Base-by-base conservation (phyloP, 1,284 basidiomycete species). In the Leccinum pachyderme region DNA sequence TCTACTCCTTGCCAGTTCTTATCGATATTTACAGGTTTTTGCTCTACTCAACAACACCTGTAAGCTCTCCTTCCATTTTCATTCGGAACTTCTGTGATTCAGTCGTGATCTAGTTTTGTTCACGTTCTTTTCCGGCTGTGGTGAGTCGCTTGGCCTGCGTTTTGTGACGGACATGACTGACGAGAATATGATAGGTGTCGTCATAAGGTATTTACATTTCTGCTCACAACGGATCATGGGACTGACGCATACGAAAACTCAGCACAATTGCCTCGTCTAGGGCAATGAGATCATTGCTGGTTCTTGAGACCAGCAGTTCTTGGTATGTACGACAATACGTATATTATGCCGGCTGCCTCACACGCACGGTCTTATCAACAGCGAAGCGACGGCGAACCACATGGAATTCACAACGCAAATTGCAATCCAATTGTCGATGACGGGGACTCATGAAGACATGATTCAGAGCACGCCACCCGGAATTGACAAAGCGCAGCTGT, bases 401-500 rank as follows among this genome's bases (percentile, higher is more conserved):
- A 4, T 48, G 9, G 49, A 48, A 5, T 39, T 65, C 4, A 61
- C 63, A 5, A 65, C 59, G 3, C 59, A 62, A 2, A 61, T 65
- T 12, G 45, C 2, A 27, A 8, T 63, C 7, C 50, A 33, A 3
- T 31, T 37, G 2, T 18, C n/a, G 28, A 5, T 27, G 27, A 45
- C 51, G 15, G 28, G 25, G 24, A 28, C 28, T 11, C 7, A 28
- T 6, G 44, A 45, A 2, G 25, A 27, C 27, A 18, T 18, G 18
- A 18, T 18, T 18, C 12, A 4, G 24, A 15, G 15, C 24, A 13
- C 3, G 13, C 41, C 1, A 8, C 13, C 12, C 24, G 7, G 13
- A 3, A 4, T 43, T 24, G 37, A 47, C 15, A 55, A 52, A 46
- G n/a, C 15, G 31, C 12, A 41, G 24, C 15, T 15, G 7, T 27